A percentile compares a stretch with the other conserved stretches of the same genome.
Evolutionary conservation across 108 stramenopile species (phyloP).

Genomic region (Skeletonema potamos): DNA sequence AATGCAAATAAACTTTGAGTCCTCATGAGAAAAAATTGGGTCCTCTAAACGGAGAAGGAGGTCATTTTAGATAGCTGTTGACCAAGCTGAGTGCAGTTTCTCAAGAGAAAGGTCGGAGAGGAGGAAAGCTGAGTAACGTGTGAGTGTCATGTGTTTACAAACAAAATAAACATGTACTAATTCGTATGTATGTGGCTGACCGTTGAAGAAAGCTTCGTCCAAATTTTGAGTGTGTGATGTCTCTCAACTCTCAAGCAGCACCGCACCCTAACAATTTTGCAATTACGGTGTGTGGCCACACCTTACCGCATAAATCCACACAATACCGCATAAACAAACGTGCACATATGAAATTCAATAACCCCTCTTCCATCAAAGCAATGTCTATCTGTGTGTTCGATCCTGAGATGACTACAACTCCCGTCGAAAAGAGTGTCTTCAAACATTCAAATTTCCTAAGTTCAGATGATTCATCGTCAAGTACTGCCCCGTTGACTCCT

Average conservation of each 20-base stretch:
- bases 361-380: not conserved
- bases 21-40: no score
- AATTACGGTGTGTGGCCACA: not conserved
- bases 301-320: no score
- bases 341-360: not conserved
- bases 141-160: no score
- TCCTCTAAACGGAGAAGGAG: no score
- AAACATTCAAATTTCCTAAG: not conserved
- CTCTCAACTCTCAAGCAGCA: not conserved
- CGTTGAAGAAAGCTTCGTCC: not conserved
- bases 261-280: not conserved
- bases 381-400: not conserved
- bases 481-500: not conserved
- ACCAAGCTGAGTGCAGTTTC: no score
- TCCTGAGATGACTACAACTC: slow-evolving; percentile 1
- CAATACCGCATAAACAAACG: no score
- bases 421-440: not conserved
- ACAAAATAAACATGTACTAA: not conserved
- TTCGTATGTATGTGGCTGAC: not conserved
- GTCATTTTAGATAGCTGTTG: no score
- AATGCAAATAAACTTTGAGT: no score
- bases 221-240: not conserved
- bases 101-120: no score
- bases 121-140: no score
- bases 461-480: not conserved